Percentiles rank a stretch among this genome's conserved stretches.
Conservation (phyloP, 1,284 basidiomycete genomes). For the Schizophyllum amplum region DNA sequence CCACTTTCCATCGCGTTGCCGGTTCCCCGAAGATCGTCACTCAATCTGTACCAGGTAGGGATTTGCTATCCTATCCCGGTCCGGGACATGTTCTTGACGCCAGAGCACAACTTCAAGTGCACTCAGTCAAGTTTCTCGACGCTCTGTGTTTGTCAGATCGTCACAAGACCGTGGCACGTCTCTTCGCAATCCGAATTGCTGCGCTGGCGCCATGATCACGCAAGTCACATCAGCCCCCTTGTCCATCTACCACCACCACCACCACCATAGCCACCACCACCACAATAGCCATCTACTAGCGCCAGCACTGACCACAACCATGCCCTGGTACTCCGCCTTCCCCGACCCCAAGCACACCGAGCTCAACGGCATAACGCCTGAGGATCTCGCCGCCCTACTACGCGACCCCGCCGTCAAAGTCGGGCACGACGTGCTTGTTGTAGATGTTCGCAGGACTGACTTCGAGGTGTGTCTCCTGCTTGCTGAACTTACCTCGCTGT, state of each 20-base stretch:
- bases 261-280: no score
- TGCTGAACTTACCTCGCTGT: no score
- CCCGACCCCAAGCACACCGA: slow-evolving; percentile 10
- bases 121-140: no score
- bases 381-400: slow-evolving; percentile 12
- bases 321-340: slow-evolving; percentile 14
- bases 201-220: background rate
- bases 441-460: slow-evolving; percentile 21
- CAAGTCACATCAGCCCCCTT: no score
- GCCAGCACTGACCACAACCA: background rate
- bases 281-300: background rate
- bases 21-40: no score
- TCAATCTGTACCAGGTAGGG: no score
- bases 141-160: background rate
- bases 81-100: no score
- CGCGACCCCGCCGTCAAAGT: slow-evolving; percentile 7
- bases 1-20: no score
- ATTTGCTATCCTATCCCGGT: no score
- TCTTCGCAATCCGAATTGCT: background rate
- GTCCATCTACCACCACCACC: background rate
- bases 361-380: slow-evolving; percentile 10
- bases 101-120: no score
- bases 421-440: slow-evolving; percentile 14
- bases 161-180: background rate
- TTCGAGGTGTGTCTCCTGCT: slow-evolving; percentile 13